Percentiles rank a stretch among this genome's conserved stretches.
phyloP scores from a whole-genome alignment of 139 green algal species.

The Chlamydomonas sp. region DNA sequence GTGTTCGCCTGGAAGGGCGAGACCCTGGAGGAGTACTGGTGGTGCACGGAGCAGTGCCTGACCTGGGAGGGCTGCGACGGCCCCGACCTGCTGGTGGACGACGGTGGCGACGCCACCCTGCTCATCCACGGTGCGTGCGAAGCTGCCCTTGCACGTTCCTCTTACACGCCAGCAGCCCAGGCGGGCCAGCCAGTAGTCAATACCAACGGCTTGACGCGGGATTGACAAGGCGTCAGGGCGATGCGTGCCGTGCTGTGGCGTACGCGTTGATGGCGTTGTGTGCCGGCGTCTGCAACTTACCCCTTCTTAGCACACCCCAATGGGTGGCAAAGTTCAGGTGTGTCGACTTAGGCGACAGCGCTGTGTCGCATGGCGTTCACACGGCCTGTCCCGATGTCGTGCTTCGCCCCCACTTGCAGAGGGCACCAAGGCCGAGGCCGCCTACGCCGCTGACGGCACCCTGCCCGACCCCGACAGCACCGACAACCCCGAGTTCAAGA shows the following conservation, averaged over 20 bases:
- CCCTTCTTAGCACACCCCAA: not conserved
- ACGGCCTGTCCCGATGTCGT: not conserved
- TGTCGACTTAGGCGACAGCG: no score
- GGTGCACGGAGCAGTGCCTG: slow-evolving; percentile 97
- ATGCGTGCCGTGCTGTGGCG: no score
- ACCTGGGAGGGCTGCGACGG: slow-evolving; percentile 89
- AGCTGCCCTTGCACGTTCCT: not conserved
- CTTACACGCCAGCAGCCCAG: not conserved
- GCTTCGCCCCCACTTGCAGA: slow-evolving; percentile 62
- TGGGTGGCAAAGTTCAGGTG: no score
- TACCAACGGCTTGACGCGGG: no score
- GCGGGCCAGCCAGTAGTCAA: no score
- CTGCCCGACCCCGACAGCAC: slow-evolving; percentile 94
- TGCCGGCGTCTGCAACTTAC: not conserved
- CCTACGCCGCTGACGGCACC: slow-evolving; percentile 91
- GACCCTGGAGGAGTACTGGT: slow-evolving; percentile 99
- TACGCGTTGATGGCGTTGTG: no score
- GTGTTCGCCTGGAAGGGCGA: slow-evolving; percentile 99
- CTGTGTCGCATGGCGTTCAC: no score
- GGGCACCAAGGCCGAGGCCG: slow-evolving; percentile 95
- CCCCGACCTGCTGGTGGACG: slow-evolving; percentile 97
- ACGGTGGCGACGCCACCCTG: slow-evolving; percentile 98
- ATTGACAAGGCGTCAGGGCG: no score
- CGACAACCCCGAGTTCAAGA: slow-evolving; percentile 99
- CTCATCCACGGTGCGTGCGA: slow-evolving; percentile 93